phyloP scores from a whole-genome alignment of 805 yeast species.

The Lachancea kluyveri region DNA sequence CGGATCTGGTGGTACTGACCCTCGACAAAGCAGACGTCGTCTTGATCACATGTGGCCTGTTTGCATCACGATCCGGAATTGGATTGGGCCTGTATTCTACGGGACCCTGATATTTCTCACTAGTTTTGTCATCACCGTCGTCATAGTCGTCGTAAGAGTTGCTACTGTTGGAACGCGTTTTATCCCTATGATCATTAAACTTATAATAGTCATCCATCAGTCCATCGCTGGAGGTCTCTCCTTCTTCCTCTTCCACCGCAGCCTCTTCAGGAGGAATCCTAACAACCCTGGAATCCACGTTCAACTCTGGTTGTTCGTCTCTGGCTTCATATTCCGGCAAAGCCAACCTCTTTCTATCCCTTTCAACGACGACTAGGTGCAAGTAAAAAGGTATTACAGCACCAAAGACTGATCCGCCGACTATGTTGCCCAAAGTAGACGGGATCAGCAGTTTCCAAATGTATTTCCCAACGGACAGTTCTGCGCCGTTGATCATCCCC shows the following conservation, averaged over 20 bases:
- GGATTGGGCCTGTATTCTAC: constrained; percentile 6
- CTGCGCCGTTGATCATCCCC: constrained; percentile 63
- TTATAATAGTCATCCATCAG: too few species aligned
- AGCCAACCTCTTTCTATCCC: constrained; percentile 54
- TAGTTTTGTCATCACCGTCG: constrained; percentile 6
- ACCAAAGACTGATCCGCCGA: constrained; percentile 73
- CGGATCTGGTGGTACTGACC: constrained; percentile 1
- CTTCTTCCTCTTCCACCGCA: constrained; percentile 10
- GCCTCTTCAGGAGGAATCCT: constrained; percentile 32
- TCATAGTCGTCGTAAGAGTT: background rate
- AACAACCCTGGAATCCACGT: constrained; percentile 74
- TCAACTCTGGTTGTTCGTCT: constrained; percentile 77
- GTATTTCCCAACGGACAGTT: constrained; percentile 53
- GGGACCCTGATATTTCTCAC: too few species aligned
- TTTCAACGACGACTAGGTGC: constrained; percentile 66
- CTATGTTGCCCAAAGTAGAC: constrained; percentile 64
- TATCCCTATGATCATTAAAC: too few species aligned
- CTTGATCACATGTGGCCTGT: constrained; percentile 1
- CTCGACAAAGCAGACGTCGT: constrained; percentile 2
- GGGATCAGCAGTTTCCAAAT: constrained; percentile 73
- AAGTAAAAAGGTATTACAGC: constrained; percentile 63
- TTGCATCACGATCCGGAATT: too few species aligned
- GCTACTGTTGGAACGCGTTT: background rate
- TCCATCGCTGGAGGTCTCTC: too few species aligned
- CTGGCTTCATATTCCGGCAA: constrained; percentile 64